Evolutionary conservation across 2,329 filamentous ascomycete species (phyloP).

Genomic region (Apiospora saccharicola): DNA sequence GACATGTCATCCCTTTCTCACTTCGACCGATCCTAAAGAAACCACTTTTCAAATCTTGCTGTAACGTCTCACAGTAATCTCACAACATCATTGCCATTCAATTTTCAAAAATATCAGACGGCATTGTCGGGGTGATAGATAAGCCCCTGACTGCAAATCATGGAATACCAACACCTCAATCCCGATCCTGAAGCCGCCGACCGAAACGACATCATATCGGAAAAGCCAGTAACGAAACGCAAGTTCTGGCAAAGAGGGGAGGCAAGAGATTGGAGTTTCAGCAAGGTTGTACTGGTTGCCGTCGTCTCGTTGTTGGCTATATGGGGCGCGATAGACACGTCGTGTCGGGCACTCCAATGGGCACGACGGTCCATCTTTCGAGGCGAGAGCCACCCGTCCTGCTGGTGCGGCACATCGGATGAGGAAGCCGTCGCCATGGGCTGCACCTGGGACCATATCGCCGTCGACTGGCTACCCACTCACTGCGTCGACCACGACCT

Average conservation of each 20-base stretch:
- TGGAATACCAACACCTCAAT: background rate
- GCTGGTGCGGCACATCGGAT: constrained; percentile 12
- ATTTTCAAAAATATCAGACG: background rate
- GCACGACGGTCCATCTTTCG: background rate
- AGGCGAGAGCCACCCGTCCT: background rate
- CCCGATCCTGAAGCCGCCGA: background rate
- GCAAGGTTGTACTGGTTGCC: background rate
- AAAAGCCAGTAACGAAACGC: background rate
- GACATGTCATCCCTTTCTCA: background rate
- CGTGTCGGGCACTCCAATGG: background rate
- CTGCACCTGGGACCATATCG: constrained; percentile 20
- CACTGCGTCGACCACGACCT: constrained; percentile 12
- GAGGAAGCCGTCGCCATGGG: constrained; percentile 18
- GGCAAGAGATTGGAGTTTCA: background rate
- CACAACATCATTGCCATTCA: background rate
- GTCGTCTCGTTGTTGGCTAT: background rate
- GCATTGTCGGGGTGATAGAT: background rate
- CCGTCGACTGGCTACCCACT: constrained; percentile 11
- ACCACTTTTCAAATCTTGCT: background rate
- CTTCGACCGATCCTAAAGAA: background rate
- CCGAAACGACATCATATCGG: background rate
- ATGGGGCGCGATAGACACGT: background rate
- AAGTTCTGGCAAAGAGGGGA: background rate
- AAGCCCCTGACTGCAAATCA: background rate
- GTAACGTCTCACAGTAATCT: too few relatives aligned